Evolutionary conservation across 139 green algal genomes (phyloP).

Genomic region (Closterium sp.): DNA sequence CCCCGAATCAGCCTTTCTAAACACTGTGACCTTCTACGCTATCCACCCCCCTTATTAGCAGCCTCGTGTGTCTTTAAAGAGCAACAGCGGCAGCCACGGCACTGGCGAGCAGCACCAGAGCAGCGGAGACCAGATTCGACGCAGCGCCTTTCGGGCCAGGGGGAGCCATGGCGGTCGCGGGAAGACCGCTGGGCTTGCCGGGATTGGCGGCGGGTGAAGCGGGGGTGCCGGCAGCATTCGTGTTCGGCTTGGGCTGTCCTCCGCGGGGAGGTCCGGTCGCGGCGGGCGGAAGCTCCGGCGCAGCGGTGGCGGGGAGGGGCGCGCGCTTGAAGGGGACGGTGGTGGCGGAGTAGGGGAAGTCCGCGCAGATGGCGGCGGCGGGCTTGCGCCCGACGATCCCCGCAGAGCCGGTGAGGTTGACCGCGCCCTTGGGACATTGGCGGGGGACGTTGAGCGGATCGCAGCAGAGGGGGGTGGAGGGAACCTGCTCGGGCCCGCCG

Average conservation of each 20-base stretch:
- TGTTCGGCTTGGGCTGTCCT: not conserved
- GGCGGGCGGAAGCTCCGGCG: not conserved
- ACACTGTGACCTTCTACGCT: not conserved
- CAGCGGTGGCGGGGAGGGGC: not conserved
- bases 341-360: not conserved
- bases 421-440: not conserved
- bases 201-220: not conserved
- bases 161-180: not conserved
- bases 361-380: not conserved
- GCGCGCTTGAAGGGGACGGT: not conserved
- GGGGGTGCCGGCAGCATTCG: too few species aligned
- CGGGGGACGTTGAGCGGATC: not conserved
- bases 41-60: not conserved
- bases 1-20: too few species aligned
- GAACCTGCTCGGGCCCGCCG: not conserved
- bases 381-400: not conserved
- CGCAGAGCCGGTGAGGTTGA: not conserved
- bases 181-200: not conserved
- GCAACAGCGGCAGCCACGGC: not conserved
- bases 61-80: not conserved
- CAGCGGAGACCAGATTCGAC: not conserved
- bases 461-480: not conserved
- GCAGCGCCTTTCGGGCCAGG: not conserved
- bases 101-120: not conserved
- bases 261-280: too few species aligned